These are phyloP conservation scores for Zopfochytrium polystomum DNA, from an alignment of 371 early-diverging fungal species.

Conservation along the genomic window DNA sequence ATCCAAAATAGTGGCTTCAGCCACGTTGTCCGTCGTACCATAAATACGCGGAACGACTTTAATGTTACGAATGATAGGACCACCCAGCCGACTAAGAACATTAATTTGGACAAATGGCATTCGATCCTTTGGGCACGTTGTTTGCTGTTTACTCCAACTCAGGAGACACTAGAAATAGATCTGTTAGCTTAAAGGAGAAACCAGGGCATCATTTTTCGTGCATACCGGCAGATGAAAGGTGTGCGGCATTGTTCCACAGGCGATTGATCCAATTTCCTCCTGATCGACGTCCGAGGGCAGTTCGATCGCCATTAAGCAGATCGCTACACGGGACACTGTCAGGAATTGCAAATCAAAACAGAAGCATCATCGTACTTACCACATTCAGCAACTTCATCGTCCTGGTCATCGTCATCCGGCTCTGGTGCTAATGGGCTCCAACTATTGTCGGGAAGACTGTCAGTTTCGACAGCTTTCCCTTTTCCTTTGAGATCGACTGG, in stretches of 20 bases:
- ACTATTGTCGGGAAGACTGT: no score
- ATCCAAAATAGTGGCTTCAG: neutral
- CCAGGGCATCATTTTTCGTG: neutral
- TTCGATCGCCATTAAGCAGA: slow-evolving; percentile 10
- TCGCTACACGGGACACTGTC: slow-evolving; percentile 8
- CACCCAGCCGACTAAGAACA: neutral
- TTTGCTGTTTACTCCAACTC: neutral
- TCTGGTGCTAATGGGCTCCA: no score
- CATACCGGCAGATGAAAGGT: slow-evolving; percentile 9
- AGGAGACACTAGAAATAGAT: neutral
- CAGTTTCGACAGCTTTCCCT: no score
- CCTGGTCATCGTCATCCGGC: no score
- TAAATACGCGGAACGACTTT: neutral
- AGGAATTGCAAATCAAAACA: neutral
- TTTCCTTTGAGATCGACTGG: no score
- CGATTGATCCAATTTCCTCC: slow-evolving; percentile 6
- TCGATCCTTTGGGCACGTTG: neutral
- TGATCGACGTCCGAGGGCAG: neutral
- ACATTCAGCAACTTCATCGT: neutral
- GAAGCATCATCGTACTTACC: slow-evolving; percentile 1
- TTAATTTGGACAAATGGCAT: neutral
- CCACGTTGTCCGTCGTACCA: neutral
- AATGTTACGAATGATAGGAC: neutral
- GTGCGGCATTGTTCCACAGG: slow-evolving; percentile 3
- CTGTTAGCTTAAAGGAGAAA: neutral